Evolutionary conservation across 192 early-diverging fungal genomes (phyloP), one percentile per base, ranked within the genome.

Genomic region (Entophlyctis helioformis): DNA sequence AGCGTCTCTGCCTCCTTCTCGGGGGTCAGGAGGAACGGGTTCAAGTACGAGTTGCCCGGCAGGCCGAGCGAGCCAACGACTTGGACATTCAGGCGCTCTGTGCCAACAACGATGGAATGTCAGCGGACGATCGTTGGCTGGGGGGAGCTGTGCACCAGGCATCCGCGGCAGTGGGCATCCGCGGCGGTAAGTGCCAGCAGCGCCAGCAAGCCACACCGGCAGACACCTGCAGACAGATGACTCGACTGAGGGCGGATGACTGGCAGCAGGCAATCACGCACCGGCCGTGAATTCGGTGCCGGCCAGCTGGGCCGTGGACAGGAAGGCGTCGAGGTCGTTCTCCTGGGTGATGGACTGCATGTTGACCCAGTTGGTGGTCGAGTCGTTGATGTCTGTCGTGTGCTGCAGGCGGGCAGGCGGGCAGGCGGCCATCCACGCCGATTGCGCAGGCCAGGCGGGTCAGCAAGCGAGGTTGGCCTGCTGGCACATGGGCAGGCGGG

Each of bases 321-420:
- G 71, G 56, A 99, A 99, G 25, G 87, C 90, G 31, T 97, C 93
- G 11, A 99, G 67, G 68, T 99, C 93, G 40, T 89, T 85, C 54
- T 99, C 89, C 56, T 96, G 83, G 36, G 96, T 99, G 52, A 99
- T 83, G 39, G 87, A 91, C 64, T 87, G 86, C 65, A 94, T 83
- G 50, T 82, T 83, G 15, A 74, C 74, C 85, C 88, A 92, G 43
- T 57, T 57, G 20, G 72, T 76, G 16, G 80, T 77, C 26, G 81
- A 81, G 59, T 96, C 89, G 44, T 89, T 74, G 3, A 81, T 58
- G 27, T 90, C 88, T 0, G 85, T 86, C 15, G 87, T 89, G 71
- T 91, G 89, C 76, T 66, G 45, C 21, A 41, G 33, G 42, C 34
- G 43, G 20, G 22, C 11, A n/a, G 19, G 31, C 3, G 46, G 20